These are phyloP conservation scores for Silene conica DNA, from an alignment of 148 eudicot species.

Conservation along the genomic window DNA sequence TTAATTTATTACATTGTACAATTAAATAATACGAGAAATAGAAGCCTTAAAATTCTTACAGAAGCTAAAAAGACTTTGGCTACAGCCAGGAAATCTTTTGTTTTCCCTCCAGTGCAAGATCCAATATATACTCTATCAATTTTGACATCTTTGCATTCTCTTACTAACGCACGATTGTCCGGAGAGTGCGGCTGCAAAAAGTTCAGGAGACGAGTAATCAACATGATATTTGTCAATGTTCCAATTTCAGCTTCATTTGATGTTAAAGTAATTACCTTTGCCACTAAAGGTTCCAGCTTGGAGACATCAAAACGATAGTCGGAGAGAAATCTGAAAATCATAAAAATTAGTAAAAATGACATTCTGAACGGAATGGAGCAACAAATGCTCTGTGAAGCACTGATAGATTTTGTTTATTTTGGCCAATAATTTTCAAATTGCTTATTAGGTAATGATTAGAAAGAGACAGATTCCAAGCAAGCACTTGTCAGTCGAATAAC, in stretches of 20 bases:
- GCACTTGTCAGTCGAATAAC: constrained; percentile 32
- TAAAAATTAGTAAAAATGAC: neutral
- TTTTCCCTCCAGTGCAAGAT: constrained; percentile 98
- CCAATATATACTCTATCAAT: constrained; percentile 98
- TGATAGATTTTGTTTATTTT: neutral
- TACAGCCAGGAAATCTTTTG: constrained; percentile 91
- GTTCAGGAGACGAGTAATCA: neutral
- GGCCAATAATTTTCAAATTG: neutral
- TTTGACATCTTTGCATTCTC: constrained; percentile 97
- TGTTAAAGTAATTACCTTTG: neutral
- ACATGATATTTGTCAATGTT: neutral
- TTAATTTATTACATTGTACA: neutral
- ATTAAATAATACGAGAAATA: neutral
- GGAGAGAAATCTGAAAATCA: neutral
- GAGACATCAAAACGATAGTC: constrained; percentile 10
- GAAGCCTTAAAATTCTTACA: constrained; percentile 38
- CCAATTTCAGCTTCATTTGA: neutral
- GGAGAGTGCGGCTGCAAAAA: constrained; percentile 92
- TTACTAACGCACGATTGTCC: constrained; percentile 90
- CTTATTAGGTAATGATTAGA: neutral
- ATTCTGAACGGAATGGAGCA: neutral
- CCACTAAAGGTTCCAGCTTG: constrained; percentile 2
- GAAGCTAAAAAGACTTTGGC: constrained; percentile 86
- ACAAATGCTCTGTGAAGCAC: neutral
- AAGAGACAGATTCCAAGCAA: neutral